phyloP scores from a whole-genome alignment of 2,329 filamentous ascomycete species.

The Ilyonectria mors-panacis region DNA sequence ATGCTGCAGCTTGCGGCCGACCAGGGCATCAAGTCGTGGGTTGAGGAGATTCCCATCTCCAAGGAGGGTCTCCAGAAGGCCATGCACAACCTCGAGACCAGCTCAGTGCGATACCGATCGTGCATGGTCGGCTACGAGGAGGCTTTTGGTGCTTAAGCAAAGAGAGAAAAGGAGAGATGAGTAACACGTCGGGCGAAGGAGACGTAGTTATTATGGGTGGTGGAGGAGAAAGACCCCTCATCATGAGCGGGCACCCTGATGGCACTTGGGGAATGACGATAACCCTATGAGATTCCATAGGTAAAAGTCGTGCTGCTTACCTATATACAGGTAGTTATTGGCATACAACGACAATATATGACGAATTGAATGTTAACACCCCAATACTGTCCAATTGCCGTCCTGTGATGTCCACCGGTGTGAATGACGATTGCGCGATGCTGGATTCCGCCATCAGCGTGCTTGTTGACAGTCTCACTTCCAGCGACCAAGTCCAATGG shows the following conservation, averaged over 20 bases:
- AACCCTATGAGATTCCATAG: slow-evolving; percentile 15
- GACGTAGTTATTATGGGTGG: slow-evolving; percentile 20
- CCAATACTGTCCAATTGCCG: background rate
- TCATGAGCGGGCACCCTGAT: slow-evolving; percentile 26
- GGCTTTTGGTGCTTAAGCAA: slow-evolving; percentile 68
- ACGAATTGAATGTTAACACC: slow-evolving; percentile 19
- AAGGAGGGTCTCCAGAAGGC: slow-evolving; percentile 79
- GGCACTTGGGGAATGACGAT: slow-evolving; percentile 13
- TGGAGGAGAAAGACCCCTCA: slow-evolving; percentile 23
- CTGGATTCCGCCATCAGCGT: slow-evolving; percentile 1
- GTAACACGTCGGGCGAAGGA: background rate
- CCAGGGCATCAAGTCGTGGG: slow-evolving; percentile 78
- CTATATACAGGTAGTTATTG: background rate
- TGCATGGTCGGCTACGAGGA: slow-evolving; percentile 81
- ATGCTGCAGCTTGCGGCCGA: slow-evolving; percentile 82
- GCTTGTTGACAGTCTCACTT: background rate
- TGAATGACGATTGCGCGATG: background rate
- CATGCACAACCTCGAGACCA: slow-evolving; percentile 77
- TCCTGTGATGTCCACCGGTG: background rate
- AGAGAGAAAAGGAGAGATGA: slow-evolving; percentile 15
- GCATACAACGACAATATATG: slow-evolving; percentile 10
- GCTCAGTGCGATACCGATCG: slow-evolving; percentile 82
- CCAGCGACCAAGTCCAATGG: background rate
- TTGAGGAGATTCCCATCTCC: slow-evolving; percentile 81
- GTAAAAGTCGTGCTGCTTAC: slow-evolving; percentile 5